Evolutionary conservation across 768 basidiomycete species (phyloP).

Genomic region (Mycena capillaripes): DNA sequence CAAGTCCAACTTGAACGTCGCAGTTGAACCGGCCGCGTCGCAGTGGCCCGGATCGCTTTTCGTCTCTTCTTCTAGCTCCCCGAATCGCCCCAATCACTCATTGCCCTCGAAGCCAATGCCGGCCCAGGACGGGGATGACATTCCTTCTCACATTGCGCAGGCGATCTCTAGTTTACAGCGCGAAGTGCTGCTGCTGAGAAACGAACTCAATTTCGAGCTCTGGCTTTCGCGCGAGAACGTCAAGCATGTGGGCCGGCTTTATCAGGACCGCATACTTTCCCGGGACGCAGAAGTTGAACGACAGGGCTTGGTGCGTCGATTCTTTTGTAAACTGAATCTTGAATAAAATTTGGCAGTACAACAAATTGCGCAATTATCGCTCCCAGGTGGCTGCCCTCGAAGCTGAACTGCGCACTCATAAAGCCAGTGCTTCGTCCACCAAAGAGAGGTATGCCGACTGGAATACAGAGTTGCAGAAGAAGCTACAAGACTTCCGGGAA

Average conservation of each 20-base stretch:
- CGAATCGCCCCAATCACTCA: constrained; percentile 31
- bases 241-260: constrained; percentile 85
- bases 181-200: constrained; percentile 80
- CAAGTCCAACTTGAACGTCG: constrained; percentile 77
- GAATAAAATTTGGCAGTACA: constrained; percentile 64
- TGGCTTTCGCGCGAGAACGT: constrained; percentile 88
- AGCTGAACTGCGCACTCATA: constrained; percentile 79
- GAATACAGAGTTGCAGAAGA: constrained; percentile 86
- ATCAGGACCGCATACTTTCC: constrained; percentile 79
- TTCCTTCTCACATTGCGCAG: constrained; percentile 68
- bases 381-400: constrained; percentile 76
- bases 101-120: constrained; percentile 18
- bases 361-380: constrained; percentile 85
- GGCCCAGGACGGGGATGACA: constrained; percentile 30
- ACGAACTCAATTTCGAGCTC: constrained; percentile 88
- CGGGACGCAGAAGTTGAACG: constrained; percentile 85
- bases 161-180: constrained; percentile 81
- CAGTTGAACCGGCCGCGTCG: constrained; percentile 65
- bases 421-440: constrained; percentile 76
- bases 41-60: constrained; percentile 69
- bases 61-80: constrained; percentile 46
- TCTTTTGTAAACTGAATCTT: neutral
- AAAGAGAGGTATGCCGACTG: constrained; percentile 88
- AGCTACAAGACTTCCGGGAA: constrained; percentile 79
- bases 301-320: constrained; percentile 77